phyloP scores from a whole-genome alignment of 495 filamentous ascomycete genomes.

The Annulohypoxylon moriforme region DNA sequence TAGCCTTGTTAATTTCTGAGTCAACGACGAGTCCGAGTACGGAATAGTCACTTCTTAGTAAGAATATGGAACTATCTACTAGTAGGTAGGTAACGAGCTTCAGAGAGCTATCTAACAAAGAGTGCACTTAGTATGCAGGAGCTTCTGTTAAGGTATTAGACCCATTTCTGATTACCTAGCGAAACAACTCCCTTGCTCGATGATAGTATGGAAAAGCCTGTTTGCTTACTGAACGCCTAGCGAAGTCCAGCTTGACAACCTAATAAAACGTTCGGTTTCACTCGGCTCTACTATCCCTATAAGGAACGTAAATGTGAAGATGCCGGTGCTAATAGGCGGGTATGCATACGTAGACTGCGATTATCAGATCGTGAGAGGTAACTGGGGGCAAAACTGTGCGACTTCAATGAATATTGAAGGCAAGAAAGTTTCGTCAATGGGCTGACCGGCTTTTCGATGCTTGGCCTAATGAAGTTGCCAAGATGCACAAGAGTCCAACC shows the following conservation, averaged over 20 bases:
- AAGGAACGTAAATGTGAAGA: background rate
- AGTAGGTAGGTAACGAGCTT: too few relatives aligned
- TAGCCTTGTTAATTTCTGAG: slow-evolving; percentile 14
- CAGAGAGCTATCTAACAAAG: background rate
- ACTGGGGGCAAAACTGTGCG: too few relatives aligned
- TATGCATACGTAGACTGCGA: background rate
- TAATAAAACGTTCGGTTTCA: background rate
- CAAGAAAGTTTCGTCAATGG: slow-evolving; percentile 12
- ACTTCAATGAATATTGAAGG: slow-evolving; percentile 7
- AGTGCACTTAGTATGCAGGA: background rate
- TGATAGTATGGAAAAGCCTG: background rate
- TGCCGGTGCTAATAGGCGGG: background rate
- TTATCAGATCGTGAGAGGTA: slow-evolving; percentile 10
- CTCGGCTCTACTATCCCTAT: slow-evolving; percentile 19
- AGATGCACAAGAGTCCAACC: slow-evolving; percentile 20
- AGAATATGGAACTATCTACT: background rate
- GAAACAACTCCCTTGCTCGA: slow-evolving; percentile 4
- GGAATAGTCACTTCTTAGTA: slow-evolving; percentile 10
- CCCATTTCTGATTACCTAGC: background rate
- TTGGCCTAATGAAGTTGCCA: slow-evolving; percentile 27
- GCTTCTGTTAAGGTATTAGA: background rate
- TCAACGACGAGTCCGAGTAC: slow-evolving; percentile 5
- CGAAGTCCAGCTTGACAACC: background rate
- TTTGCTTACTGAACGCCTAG: background rate
- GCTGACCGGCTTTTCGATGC: slow-evolving; percentile 22